phyloP scores from a whole-genome alignment of 495 filamentous ascomycete genomes.

The Clohesyomyces aquaticus region DNA sequence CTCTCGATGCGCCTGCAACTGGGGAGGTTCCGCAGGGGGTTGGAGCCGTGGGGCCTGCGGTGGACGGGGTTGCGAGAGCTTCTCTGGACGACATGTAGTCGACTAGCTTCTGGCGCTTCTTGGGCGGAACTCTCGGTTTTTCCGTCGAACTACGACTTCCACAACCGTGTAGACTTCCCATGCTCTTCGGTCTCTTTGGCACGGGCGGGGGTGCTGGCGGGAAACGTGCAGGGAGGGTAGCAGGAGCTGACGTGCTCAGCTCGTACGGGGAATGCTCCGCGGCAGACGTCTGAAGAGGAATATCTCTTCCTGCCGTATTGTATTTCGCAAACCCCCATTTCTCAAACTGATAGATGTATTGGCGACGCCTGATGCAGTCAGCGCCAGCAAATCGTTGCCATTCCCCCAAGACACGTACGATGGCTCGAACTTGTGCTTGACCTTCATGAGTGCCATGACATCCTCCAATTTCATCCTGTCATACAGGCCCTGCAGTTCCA shows the following conservation, averaged over 20 bases:
- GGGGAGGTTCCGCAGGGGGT: not conserved
- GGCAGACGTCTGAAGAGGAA: not conserved
- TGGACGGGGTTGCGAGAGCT: slow-evolving; percentile 6
- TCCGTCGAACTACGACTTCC: slow-evolving; percentile 14
- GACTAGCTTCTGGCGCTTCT: slow-evolving; percentile 27
- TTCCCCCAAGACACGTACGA: slow-evolving; percentile 3
- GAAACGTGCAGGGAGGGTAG: not conserved
- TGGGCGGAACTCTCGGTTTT: slow-evolving; percentile 23
- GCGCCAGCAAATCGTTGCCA: slow-evolving; percentile 6
- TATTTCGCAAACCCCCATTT: slow-evolving; percentile 19
- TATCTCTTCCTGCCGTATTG: slow-evolving; percentile 12
- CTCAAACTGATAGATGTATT: slow-evolving; percentile 21
- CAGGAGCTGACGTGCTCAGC: slow-evolving; percentile 11
- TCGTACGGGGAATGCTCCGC: not conserved
- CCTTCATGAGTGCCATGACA: slow-evolving; percentile 12
- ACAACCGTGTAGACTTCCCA: slow-evolving; percentile 21
- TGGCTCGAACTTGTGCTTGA: slow-evolving; percentile 14
- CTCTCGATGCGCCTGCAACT: too few relatives aligned
- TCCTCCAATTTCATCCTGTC: slow-evolving; percentile 9
- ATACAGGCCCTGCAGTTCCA: slow-evolving; percentile 14
- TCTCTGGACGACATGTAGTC: slow-evolving; percentile 17
- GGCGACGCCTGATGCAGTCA: slow-evolving; percentile 7
- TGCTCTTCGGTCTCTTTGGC: slow-evolving; percentile 30
- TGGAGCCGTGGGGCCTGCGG: not conserved
- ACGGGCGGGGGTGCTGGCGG: not conserved